These are phyloP conservation scores for Cryptococcus hybrid DNA, from an alignment of 1,284 basidiomycete species.

Conservation along the genomic window DNA sequence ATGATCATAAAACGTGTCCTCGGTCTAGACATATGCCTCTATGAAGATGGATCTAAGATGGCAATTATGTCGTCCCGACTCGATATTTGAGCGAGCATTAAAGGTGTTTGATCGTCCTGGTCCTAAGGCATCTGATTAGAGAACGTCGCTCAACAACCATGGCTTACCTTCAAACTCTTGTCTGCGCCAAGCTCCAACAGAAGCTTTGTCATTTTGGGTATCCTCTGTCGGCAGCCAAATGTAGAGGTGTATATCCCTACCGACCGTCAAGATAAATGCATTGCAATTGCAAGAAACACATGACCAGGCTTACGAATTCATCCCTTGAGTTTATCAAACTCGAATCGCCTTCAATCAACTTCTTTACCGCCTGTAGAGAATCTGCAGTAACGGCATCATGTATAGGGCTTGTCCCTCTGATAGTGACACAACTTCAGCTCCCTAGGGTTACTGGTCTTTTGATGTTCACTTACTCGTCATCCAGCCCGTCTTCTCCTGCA, in stretches of 20 bases:
- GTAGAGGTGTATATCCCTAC: constrained; percentile 80
- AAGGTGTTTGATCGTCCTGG: constrained; percentile 39
- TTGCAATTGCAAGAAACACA: background rate
- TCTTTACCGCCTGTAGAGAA: constrained; percentile 54
- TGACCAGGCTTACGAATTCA: constrained; percentile 59
- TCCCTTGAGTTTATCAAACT: constrained; percentile 55
- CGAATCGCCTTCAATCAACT: constrained; percentile 54
- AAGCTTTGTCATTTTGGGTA: constrained; percentile 58
- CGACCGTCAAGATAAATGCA: background rate
- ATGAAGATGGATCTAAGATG: constrained; percentile 6
- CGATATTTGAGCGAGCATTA: constrained; percentile 31
- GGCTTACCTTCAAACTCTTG: constrained; percentile 57
- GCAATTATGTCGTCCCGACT: constrained; percentile 26
- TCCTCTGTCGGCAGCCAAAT: constrained; percentile 81
- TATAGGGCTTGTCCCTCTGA: constrained; percentile 39
- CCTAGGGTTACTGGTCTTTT: constrained; percentile 48
- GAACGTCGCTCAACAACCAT: background rate
- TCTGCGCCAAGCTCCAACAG: constrained; percentile 69
- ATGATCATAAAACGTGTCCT: too few relatives aligned
- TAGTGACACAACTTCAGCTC: constrained; percentile 21
- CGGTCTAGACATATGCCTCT: too few relatives aligned
- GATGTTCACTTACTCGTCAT: constrained; percentile 13
- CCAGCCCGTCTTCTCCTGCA: constrained; percentile 12
- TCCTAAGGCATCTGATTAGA: constrained; percentile 22
- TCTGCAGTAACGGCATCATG: constrained; percentile 67